These are phyloP conservation scores for Podospora fimiseda DNA, from an alignment of 495 filamentous ascomycete genomes.

Conservation along the genomic window DNA sequence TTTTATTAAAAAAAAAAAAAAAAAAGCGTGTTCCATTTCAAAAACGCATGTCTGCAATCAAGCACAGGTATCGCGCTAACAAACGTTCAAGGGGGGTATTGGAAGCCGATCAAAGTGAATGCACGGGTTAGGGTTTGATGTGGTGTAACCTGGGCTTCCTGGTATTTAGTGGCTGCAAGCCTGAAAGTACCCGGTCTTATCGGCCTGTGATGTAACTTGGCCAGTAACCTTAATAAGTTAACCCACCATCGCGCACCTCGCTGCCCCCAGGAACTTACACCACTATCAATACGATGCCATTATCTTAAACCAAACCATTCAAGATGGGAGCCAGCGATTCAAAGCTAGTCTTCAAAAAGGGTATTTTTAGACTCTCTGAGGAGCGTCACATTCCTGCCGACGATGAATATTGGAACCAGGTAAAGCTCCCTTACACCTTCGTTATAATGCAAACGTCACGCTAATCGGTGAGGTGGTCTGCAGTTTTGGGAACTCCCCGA, in stretches of 20 bases:
- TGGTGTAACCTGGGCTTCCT: not conserved
- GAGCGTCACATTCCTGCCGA: slow-evolving; percentile 79
- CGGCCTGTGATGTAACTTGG: slow-evolving; percentile 15
- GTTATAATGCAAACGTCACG: slow-evolving; percentile 1
- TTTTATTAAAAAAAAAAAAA: no score
- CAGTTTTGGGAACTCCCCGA: slow-evolving; percentile 99
- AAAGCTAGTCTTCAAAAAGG: slow-evolving; percentile 98
- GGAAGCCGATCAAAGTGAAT: no score
- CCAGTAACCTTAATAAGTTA: not conserved
- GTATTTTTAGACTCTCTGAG: slow-evolving; percentile 94
- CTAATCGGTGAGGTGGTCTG: slow-evolving; percentile 4
- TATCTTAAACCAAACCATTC: slow-evolving; percentile 10
- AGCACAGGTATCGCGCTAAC: no score
- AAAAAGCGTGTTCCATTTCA: no score
- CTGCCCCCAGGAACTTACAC: not conserved
- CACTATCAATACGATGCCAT: slow-evolving; percentile 15
- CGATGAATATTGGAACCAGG: slow-evolving; percentile 90
- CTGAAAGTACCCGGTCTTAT: not conserved
- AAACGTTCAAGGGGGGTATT: no score
- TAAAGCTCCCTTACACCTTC: slow-evolving; percentile 33
- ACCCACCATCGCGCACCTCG: not conserved
- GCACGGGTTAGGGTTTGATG: slow-evolving; percentile 22
- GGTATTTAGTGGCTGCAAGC: no score
- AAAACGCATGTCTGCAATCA: no score
- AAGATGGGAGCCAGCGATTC: slow-evolving; percentile 97